These are phyloP conservation scores for Hygrophorus russula DNA, from an alignment of 768 basidiomycete species.

Conservation along the genomic window DNA sequence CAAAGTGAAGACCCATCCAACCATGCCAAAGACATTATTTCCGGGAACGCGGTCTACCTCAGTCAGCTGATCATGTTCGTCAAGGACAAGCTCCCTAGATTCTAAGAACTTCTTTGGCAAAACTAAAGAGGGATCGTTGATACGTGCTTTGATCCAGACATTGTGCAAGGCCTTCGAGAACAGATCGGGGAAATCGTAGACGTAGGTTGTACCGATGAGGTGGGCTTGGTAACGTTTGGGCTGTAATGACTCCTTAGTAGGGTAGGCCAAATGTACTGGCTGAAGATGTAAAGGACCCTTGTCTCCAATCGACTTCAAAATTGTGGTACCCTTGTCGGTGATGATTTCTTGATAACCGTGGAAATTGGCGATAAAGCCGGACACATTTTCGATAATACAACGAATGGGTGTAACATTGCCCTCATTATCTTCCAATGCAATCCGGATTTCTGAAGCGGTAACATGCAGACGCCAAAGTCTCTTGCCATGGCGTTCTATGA, in stretches of 20 bases:
- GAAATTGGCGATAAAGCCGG: conserved; percentile 97
- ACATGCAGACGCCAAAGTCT: conserved; percentile 97
- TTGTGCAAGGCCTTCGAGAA: conserved; percentile 96
- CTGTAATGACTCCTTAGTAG: conserved; percentile 96
- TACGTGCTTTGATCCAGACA: conserved; percentile 72
- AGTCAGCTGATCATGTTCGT: conserved; percentile 83
- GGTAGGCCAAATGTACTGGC: conserved; percentile 86
- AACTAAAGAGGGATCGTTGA: conserved; percentile 50
- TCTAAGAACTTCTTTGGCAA: conserved; percentile 72
- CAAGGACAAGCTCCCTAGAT: conserved; percentile 84
- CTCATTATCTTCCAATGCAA: conserved; percentile 87
- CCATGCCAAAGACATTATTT: conserved; percentile 94
- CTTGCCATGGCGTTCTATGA: conserved; percentile 98
- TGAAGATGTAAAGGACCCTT: conserved; percentile 95
- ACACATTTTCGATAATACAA: conserved; percentile 96
- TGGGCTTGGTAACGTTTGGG: conserved; percentile 99
- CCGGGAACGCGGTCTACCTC: conserved; percentile 91
- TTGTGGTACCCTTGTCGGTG: conserved; percentile 90
- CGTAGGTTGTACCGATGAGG: conserved; percentile 95
- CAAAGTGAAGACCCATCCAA: conserved; percentile 92
- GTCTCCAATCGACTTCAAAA: conserved; percentile 96
- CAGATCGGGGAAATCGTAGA: conserved; percentile 98
- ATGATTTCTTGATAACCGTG: conserved; percentile 97
- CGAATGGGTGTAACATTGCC: conserved; percentile 95
- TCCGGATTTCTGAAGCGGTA: conserved; percentile 94